Percentiles rank a stretch among this genome's conserved stretches.
These are phyloP conservation scores for Lactifluus hygrophoroides DNA, from an alignment of 768 basidiomycete species.

Conservation along the genomic window DNA sequence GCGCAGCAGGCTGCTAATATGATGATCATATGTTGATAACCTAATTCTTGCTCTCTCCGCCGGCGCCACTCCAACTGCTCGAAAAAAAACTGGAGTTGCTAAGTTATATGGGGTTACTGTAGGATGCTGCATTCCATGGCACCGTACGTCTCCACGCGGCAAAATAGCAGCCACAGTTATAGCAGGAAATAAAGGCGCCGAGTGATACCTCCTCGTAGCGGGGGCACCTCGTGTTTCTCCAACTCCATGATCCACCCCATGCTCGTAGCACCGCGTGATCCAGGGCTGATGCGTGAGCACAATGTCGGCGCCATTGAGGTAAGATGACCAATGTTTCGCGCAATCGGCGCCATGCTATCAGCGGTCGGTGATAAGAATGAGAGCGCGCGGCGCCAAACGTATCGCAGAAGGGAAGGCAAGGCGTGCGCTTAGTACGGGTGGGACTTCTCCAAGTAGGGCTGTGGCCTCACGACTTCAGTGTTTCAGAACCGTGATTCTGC, in stretches of 20 bases:
- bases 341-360: background rate
- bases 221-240: background rate
- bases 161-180: background rate
- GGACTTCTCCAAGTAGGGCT: background rate
- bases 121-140: no score
- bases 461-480: no score
- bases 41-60: background rate
- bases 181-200: background rate
- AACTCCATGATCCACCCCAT: background rate
- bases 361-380: background rate
- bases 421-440: no score
- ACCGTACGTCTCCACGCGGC: background rate
- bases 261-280: background rate
- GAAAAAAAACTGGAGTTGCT: background rate
- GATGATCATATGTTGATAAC: background rate
- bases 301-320: background rate
- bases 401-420: no score
- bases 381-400: background rate
- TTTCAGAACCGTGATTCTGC: no score
- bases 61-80: background rate
- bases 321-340: background rate
- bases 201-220: background rate
- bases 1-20: background rate
- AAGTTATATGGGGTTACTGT: background rate
- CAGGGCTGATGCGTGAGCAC: background rate